These are phyloP conservation scores for Santalum album DNA, from an alignment of 164 flowering plant genomes.

Conservation along the genomic window DNA sequence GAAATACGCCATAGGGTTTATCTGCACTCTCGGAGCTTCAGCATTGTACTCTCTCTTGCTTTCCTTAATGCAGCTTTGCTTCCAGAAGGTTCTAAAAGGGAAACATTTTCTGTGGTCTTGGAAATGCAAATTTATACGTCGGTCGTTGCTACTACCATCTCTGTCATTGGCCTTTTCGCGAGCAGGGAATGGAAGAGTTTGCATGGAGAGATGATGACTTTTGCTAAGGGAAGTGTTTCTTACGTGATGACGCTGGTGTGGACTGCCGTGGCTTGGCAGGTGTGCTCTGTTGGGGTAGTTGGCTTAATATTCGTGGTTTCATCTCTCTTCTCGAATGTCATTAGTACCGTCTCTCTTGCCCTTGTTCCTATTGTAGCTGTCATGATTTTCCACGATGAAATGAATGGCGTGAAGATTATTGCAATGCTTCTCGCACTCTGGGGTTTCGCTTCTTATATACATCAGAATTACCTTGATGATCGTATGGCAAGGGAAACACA, in stretches of 20 bases:
- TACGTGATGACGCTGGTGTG: not conserved
- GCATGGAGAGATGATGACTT: not conserved
- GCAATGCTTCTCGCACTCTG: conserved; percentile 2
- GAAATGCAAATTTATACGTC: conserved; percentile 3
- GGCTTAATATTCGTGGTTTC: not conserved
- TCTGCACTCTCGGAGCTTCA: not conserved
- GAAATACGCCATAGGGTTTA: not conserved
- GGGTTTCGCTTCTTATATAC: not conserved
- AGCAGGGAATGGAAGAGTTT: not conserved
- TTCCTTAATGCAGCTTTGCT: not conserved
- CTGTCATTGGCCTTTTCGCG: not conserved
- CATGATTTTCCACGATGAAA: not conserved
- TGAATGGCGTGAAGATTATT: not conserved
- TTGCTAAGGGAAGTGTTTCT: not conserved
- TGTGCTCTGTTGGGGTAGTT: conserved; percentile 1
- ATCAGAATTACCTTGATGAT: not conserved
- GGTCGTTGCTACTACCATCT: not conserved
- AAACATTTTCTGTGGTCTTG: conserved; percentile 2
- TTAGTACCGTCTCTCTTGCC: conserved; percentile 2
- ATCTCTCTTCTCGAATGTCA: conserved; percentile 1
- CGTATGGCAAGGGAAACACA: not conserved
- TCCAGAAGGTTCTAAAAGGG: conserved; percentile 2
- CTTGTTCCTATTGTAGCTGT: not conserved
- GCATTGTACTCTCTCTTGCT: not conserved
- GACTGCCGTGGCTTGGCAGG: conserved; percentile 4